A percentile compares a stretch with the other conserved stretches of the same genome.
These are phyloP conservation scores for Rhypophila decipiens DNA, from an alignment of 495 filamentous ascomycete species.

Conservation along the genomic window DNA sequence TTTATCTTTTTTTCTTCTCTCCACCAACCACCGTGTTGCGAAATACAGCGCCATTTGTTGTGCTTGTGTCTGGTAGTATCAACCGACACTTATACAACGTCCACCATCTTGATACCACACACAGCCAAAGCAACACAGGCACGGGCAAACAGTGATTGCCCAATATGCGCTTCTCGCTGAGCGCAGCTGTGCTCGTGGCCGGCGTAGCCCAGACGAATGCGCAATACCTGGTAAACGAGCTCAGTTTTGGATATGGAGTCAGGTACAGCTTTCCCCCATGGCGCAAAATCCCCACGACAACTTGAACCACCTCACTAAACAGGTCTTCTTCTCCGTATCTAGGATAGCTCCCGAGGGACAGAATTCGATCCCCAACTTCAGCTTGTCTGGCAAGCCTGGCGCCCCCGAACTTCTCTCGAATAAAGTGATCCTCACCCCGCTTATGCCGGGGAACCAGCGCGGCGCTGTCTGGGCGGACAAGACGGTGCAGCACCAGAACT, in stretches of 20 bases:
- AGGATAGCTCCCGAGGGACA: constrained; percentile 39
- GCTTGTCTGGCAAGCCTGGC: constrained; percentile 63
- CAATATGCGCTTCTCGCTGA: constrained; percentile 37
- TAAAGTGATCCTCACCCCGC: constrained; percentile 86
- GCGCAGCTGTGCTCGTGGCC: constrained; percentile 43
- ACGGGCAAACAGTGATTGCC: neutral
- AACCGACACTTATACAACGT: too few species aligned
- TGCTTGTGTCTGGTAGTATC: too few species aligned
- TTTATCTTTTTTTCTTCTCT: too few species aligned
- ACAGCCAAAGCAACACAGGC: too few species aligned
- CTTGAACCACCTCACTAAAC: neutral
- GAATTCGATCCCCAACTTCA: constrained; percentile 46
- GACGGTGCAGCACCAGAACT: constrained; percentile 56
- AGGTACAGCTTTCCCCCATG: constrained; percentile 37
- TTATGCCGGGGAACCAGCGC: constrained; percentile 77
- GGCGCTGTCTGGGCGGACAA: constrained; percentile 75
- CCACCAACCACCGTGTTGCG: too few species aligned
- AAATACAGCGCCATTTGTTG: neutral
- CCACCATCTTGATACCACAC: too few species aligned
- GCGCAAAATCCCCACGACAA: neutral
- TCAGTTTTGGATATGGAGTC: constrained; percentile 71
- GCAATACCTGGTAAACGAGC: constrained; percentile 49
- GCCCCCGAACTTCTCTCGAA: constrained; percentile 76
- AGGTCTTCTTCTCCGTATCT: neutral
- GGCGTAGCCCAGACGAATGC: constrained; percentile 52